Percentiles rank a stretch among this genome's conserved stretches.
These are phyloP conservation scores for Phragmites australis DNA, from an alignment of 176 grass and related monocot genomes.

Conservation along the genomic window DNA sequence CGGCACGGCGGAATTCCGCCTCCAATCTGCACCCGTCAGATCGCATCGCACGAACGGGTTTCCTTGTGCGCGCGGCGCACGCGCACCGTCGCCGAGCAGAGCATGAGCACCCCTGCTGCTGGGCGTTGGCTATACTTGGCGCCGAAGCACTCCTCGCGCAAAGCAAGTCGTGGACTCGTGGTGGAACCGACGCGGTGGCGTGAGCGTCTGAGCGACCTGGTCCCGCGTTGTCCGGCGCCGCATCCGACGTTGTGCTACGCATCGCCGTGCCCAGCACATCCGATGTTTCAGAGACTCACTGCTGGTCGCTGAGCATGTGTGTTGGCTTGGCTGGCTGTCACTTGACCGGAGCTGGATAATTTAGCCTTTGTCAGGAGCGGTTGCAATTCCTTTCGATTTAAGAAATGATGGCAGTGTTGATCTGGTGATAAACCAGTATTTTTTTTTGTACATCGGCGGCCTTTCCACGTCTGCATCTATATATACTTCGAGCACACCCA, in stretches of 20 bases:
- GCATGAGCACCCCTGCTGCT: not conserved
- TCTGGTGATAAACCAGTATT: not conserved
- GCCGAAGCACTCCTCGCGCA: slow-evolving; percentile 2
- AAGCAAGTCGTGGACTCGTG: not conserved
- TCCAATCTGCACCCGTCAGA: not conserved
- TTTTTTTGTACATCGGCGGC: not conserved
- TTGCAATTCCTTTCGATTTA: not conserved
- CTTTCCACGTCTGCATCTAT: not conserved
- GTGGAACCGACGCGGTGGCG: not conserved
- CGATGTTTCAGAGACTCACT: not conserved
- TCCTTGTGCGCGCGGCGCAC: too few species aligned
- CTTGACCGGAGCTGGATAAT: not conserved
- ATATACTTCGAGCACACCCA: not conserved
- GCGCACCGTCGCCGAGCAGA: not conserved
- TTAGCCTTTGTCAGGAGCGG: too few species aligned
- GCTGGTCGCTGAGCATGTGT: not conserved
- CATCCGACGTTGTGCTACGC: not conserved
- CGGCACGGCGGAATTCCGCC: not conserved
- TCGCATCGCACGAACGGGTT: not conserved
- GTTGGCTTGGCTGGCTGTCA: not conserved
- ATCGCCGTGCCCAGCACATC: not conserved
- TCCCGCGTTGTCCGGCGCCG: not conserved
- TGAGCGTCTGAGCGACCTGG: not conserved
- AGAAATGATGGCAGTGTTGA: not conserved
- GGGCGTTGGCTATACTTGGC: not conserved